Conservation (phyloP, 1,284 basidiomycete genomes). For the Neotropicomus parvogracilis region DNA sequence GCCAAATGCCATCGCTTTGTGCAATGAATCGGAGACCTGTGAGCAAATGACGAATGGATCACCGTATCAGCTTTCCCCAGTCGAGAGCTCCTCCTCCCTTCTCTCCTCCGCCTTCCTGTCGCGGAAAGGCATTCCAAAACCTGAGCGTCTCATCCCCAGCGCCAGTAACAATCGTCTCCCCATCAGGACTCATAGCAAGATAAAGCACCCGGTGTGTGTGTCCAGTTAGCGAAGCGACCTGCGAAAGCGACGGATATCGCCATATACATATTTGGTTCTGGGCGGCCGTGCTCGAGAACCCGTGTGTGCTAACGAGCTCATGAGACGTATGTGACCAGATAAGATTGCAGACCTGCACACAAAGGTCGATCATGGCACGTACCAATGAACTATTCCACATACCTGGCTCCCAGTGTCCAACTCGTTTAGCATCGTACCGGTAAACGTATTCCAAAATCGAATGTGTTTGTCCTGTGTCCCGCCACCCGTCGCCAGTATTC, state of each 20-base stretch:
- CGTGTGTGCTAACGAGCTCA: conserved; percentile 96
- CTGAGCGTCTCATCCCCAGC: conserved; percentile 96
- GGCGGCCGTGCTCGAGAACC: conserved; percentile 89
- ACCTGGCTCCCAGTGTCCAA: conserved; percentile 94
- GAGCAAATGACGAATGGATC: conserved; percentile 3
- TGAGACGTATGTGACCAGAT: conserved; percentile 96
- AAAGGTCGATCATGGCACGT: conserved; percentile 6
- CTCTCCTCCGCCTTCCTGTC: conserved; percentile 48
- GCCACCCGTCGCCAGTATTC: conserved; percentile 92
- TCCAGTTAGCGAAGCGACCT: conserved; percentile 92
- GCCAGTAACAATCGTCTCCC: conserved; percentile 96
- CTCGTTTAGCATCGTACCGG: conserved; percentile 80
- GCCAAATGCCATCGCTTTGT: background rate
- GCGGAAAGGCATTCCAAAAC: conserved; percentile 94
- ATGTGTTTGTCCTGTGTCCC: conserved; percentile 98
- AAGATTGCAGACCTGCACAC: conserved; percentile 85
- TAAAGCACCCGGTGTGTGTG: conserved; percentile 95
- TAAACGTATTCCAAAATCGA: conserved; percentile 93
- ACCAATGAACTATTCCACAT: conserved; percentile 26
- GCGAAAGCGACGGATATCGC: conserved; percentile 91
- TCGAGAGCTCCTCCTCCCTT: conserved; percentile 39
- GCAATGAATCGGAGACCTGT: background rate
- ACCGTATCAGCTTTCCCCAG: conserved; percentile 30
- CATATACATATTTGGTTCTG: conserved; percentile 99
- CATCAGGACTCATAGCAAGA: conserved; percentile 94